Conservation (phyloP, 495 filamentous ascomycete genomes). For the Collariella sp. region DNA sequence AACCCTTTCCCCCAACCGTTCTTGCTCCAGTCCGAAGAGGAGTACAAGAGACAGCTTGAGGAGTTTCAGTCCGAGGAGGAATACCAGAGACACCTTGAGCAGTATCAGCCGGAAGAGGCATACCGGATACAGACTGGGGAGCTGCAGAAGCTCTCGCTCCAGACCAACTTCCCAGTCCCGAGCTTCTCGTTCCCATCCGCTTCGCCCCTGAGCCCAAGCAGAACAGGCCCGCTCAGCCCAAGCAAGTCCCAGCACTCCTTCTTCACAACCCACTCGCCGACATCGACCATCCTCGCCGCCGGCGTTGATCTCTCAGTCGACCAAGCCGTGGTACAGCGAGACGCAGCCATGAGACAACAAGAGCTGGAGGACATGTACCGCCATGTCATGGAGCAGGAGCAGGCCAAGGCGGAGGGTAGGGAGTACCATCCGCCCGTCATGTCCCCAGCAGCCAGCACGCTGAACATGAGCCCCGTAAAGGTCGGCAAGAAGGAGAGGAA, state of each 20-base stretch:
- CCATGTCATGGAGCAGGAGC: slow-evolving; percentile 84
- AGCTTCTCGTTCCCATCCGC: slow-evolving; percentile 39
- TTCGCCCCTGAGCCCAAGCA: slow-evolving; percentile 19
- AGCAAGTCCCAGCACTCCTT: slow-evolving; percentile 43
- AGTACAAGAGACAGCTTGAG: slow-evolving; percentile 19
- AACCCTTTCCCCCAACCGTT: slow-evolving; percentile 26
- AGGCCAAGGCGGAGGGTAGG: slow-evolving; percentile 44
- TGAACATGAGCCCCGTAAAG: slow-evolving; percentile 16
- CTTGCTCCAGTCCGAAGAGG: slow-evolving; percentile 31
- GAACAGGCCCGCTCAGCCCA: slow-evolving; percentile 35
- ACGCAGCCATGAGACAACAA: slow-evolving; percentile 61
- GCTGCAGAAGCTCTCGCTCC: slow-evolving; percentile 8
- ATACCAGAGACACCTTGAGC: slow-evolving; percentile 1
- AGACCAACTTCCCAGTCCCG: slow-evolving; percentile 23
- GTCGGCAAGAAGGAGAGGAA: slow-evolving; percentile 27
- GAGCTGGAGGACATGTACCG: slow-evolving; percentile 87
- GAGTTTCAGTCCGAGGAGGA: not conserved
- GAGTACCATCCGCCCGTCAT: slow-evolving; percentile 32
- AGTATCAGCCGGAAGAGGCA: not conserved
- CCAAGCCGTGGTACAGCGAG: slow-evolving; percentile 60
- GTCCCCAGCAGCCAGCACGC: slow-evolving; percentile 27
- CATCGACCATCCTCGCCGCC: slow-evolving; percentile 35
- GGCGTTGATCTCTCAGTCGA: slow-evolving; percentile 52
- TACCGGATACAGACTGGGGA: not conserved
- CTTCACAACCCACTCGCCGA: slow-evolving; percentile 38